These are phyloP conservation scores for Poa pratensis DNA, from an alignment of 176 grass and related monocot species.

Conservation along the genomic window DNA sequence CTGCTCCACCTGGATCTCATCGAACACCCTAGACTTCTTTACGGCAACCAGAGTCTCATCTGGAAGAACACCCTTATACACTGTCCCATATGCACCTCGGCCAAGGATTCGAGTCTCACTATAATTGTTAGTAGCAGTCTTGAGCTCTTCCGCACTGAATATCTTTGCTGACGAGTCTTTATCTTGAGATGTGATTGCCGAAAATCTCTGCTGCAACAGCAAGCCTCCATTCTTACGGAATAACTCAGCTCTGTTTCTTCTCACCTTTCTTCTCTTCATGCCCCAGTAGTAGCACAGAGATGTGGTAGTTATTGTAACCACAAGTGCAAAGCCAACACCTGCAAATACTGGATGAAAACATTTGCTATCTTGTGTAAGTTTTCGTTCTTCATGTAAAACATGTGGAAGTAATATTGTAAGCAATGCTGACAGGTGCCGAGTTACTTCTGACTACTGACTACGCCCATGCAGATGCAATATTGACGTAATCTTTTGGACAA, in stretches of 20 bases:
- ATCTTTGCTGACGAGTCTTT: constrained; percentile 38
- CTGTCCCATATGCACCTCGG: constrained; percentile 47
- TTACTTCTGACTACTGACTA: background rate
- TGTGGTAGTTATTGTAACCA: background rate
- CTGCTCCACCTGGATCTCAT: constrained; percentile 35
- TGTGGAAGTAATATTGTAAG: background rate
- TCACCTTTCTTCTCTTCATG: constrained; percentile 32
- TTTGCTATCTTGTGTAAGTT: background rate
- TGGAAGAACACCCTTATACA: constrained; percentile 8
- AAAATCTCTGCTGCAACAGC: constrained; percentile 53
- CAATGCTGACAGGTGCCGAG: background rate
- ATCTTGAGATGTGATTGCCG: constrained; percentile 13
- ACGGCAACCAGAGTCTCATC: constrained; percentile 44
- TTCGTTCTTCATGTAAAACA: background rate
- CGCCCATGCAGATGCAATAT: background rate
- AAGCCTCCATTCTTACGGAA: constrained; percentile 65
- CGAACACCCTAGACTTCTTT: constrained; percentile 62
- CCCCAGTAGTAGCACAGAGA: constrained; percentile 18
- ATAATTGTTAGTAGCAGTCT: constrained; percentile 47
- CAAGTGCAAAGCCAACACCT: constrained; percentile 42
- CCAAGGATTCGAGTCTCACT: constrained; percentile 46
- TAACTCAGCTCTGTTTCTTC: constrained; percentile 37
- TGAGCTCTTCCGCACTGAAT: constrained; percentile 57
- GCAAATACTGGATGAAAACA: background rate
- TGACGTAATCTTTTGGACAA: background rate